phyloP scores from a whole-genome alignment of 1,139 yeast species.

The Suhomyces guaymorum region DNA sequence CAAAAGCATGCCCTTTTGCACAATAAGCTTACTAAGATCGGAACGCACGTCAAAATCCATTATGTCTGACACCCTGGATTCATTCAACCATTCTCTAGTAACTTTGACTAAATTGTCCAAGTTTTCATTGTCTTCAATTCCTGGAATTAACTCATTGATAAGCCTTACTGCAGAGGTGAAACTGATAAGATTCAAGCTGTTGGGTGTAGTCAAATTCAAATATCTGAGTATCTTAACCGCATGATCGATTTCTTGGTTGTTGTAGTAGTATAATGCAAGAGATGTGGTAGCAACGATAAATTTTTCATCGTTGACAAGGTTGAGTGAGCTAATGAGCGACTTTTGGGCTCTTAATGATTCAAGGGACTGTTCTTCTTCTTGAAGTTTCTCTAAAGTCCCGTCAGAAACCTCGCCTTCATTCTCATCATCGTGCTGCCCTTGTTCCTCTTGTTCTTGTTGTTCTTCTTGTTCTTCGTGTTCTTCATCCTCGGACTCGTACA shows the following conservation, averaged over 20 bases:
- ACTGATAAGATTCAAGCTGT: slow-evolving; percentile 22
- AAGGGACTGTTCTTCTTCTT: slow-evolving; percentile 1
- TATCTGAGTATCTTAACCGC: slow-evolving; percentile 28
- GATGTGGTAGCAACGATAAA: slow-evolving; percentile 34
- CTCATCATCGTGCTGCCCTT: too few relatives aligned
- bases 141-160: slow-evolving; percentile 26
- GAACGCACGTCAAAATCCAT: slow-evolving; percentile 29
- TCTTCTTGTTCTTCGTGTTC: slow-evolving; percentile 27
- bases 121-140: slow-evolving; percentile 23
- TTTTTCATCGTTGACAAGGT: slow-evolving; percentile 38
- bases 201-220: slow-evolving; percentile 22
- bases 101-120: slow-evolving; percentile 34
- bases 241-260: slow-evolving; percentile 20
- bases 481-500: slow-evolving; percentile 32
- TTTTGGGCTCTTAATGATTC: slow-evolving; percentile 17
- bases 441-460: slow-evolving; percentile 10
- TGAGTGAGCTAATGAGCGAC: slow-evolving; percentile 33
- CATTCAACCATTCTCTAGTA: slow-evolving; percentile 36
- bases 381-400: background rate
- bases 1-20: slow-evolving; percentile 35
- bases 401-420: too few relatives aligned
- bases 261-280: slow-evolving; percentile 28
- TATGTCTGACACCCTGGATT: slow-evolving; percentile 20
- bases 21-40: slow-evolving; percentile 33
- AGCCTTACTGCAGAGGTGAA: slow-evolving; percentile 37